Evolutionary conservation across 2,329 filamentous ascomycete species (phyloP).

Genomic region (Ophiosphaerella herpotricha): DNA sequence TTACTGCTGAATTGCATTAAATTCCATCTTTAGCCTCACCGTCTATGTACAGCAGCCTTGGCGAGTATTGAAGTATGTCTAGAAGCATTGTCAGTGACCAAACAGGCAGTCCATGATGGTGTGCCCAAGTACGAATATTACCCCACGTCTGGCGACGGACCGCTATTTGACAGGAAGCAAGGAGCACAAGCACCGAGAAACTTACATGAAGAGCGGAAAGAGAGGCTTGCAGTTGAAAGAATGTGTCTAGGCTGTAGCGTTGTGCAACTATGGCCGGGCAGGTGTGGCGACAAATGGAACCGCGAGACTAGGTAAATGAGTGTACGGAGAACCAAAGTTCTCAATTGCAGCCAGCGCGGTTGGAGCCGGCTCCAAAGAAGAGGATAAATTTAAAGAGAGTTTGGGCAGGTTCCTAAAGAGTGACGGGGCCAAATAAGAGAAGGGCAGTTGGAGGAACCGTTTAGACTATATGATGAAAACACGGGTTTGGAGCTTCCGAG

Average conservation of each 20-base stretch:
- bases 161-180: constrained; percentile 29
- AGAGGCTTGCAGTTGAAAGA: constrained; percentile 37
- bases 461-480: constrained; percentile 43
- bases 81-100: constrained; percentile 31
- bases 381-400: constrained; percentile 38
- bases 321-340: constrained; percentile 45
- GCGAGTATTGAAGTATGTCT: constrained; percentile 22
- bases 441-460: constrained; percentile 34
- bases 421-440: constrained; percentile 47
- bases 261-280: constrained; percentile 37
- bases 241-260: constrained; percentile 42
- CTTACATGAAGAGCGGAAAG: constrained; percentile 35
- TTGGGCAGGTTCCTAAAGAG: constrained; percentile 42
- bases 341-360: constrained; percentile 46
- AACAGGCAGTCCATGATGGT: constrained; percentile 23
- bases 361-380: constrained; percentile 45
- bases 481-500: constrained; percentile 40
- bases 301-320: constrained; percentile 36
- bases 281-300: constrained; percentile 31
- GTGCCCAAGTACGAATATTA: constrained; percentile 20
- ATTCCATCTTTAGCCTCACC: constrained; percentile 47
- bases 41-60: constrained; percentile 31
- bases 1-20: constrained; percentile 49
- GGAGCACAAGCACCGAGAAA: constrained; percentile 22
- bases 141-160: constrained; percentile 26